Base-by-base conservation (phyloP, 2,329 filamentous ascomycete species). In the Malbranchea zuffiana region DNA sequence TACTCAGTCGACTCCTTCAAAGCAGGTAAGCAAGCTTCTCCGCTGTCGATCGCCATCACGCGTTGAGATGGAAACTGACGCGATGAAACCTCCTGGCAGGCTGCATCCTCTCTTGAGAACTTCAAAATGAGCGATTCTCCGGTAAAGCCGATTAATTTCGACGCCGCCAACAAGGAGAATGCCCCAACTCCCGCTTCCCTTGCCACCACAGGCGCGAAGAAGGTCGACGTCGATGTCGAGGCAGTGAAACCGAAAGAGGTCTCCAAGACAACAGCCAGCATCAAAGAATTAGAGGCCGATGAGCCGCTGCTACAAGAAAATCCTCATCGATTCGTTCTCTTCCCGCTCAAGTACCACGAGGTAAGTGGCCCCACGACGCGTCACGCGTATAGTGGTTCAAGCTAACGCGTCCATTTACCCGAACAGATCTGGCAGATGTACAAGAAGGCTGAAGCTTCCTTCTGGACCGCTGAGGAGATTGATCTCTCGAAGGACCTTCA, bases 401-500 rank as follows among this genome's bases (percentile, higher is more conserved):
- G 52, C 65, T 71, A 57, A 73, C 58, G 40, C 39, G 44, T 39
- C 44, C 45, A 35, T 44, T 42, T 33, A 15, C 28, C 37, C 36
- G 44, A 47, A 59, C 52, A 95, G 87, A 92, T 95, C 65, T 98
- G 90, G 90, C 88, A 96, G 66, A 96, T 96, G 88, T 98, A 98
- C 78, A 98, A 98, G 78, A 96, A 96, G 71, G 87, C 87, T 49
- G 88, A 98, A 65, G 90, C 90, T 36, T 96, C 90, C 28, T 98
- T 98, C 80, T 98, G 90, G 90, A 98, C 90, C 27, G 90, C 90
- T 35, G 90, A 98, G 65, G 90, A 98, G 72, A 96, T 98, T 53
- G 90, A 98, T 66, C 77, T 98, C 35, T 96, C 88, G 55, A 98
- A 98, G 71, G 90, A 98, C 63, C 74, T 96, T 42, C 84, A 95